phyloP scores from a whole-genome alignment of 768 basidiomycete species.

The Mycena leptocephala region DNA sequence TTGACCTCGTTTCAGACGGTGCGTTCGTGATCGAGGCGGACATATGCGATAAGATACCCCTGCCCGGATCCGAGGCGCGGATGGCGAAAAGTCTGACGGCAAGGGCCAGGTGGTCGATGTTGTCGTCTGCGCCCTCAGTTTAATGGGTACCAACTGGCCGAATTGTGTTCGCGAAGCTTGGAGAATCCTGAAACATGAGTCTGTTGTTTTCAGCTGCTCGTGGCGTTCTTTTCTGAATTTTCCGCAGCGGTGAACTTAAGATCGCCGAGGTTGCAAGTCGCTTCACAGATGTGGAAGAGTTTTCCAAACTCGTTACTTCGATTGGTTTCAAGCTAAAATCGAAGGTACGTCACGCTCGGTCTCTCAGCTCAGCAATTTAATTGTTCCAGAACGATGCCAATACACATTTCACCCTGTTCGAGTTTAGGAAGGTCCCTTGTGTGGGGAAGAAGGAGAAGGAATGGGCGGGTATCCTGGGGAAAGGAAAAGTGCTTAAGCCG shows the following conservation, averaged over 20 bases:
- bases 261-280: constrained; percentile 94
- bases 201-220: constrained; percentile 43
- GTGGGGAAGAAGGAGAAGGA: constrained; percentile 67
- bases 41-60: constrained; percentile 83
- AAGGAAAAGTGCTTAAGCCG: constrained; percentile 79
- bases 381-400: constrained; percentile 80
- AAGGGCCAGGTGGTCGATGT: constrained; percentile 90
- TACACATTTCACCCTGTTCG: constrained; percentile 89
- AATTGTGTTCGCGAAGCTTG: constrained; percentile 90
- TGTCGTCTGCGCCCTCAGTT: constrained; percentile 93
- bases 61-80: constrained; percentile 84
- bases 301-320: constrained; percentile 72
- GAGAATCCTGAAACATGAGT: constrained; percentile 90
- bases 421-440: constrained; percentile 77
- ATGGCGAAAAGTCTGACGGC: constrained; percentile 58
- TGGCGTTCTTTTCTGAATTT: background rate
- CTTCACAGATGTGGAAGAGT: constrained; percentile 78
- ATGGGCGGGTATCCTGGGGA: constrained; percentile 71
- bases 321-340: constrained; percentile 83
- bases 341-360: constrained; percentile 65
- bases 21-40: constrained; percentile 92
- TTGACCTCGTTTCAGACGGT: constrained; percentile 84
- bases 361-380: constrained; percentile 5
- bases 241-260: constrained; percentile 81
- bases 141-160: constrained; percentile 99